phyloP scores from a whole-genome alignment of 345 rosid species.

The Citrus trifoliata region DNA sequence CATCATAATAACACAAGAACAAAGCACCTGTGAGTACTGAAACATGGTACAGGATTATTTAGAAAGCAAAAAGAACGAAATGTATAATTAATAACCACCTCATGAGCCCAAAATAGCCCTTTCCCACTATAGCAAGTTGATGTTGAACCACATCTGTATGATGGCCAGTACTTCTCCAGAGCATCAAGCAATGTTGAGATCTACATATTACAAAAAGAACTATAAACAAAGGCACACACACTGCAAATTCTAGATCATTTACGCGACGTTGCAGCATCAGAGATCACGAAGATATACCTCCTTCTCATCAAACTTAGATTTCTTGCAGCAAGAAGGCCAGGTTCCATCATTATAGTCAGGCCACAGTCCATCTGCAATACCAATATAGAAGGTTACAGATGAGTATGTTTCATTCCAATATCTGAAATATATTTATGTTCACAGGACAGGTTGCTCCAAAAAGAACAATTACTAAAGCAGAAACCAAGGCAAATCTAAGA shows the following conservation, averaged over 20 bases:
- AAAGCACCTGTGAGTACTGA: constrained; percentile 37
- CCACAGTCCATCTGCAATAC: constrained; percentile 85
- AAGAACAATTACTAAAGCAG: background rate
- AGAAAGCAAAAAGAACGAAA: background rate
- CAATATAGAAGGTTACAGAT: background rate
- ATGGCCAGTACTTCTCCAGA: constrained; percentile 75
- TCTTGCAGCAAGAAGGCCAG: constrained; percentile 84
- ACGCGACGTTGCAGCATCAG: background rate
- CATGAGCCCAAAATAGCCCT: constrained; percentile 86
- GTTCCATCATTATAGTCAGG: constrained; percentile 93
- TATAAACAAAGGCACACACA: background rate
- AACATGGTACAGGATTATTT: background rate
- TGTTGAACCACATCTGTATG: constrained; percentile 58
- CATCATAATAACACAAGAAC: constrained; percentile 32
- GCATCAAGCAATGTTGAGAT: constrained; percentile 52
- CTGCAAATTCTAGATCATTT: background rate
- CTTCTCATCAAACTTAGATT: constrained; percentile 52
- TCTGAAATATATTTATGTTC: background rate
- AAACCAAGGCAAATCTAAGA: background rate
- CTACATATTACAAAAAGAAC: constrained; percentile 32
- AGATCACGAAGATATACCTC: constrained; percentile 41
- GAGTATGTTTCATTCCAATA: background rate
- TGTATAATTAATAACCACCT: constrained; percentile 39
- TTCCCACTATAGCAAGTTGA: constrained; percentile 57
- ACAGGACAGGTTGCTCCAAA: background rate